Evolutionary conservation across 2,329 filamentous ascomycete species (phyloP), one percentile per base, ranked within the genome.

Genomic region (Aspergillus pseudoviridinutans): DNA sequence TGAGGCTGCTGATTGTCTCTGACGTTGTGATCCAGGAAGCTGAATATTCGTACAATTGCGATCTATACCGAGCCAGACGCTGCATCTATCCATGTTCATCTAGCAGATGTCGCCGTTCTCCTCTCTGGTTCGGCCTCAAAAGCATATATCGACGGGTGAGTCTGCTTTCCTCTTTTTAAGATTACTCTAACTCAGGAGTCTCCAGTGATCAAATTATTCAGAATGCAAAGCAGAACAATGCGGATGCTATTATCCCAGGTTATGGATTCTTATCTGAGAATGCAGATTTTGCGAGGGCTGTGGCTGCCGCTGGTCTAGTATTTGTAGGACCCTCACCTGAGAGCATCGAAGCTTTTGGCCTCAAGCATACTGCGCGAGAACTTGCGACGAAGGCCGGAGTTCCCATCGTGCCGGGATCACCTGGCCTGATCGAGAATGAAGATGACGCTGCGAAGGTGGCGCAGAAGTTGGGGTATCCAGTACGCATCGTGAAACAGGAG

Each of bases 191-290:
- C 49, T 9, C 6, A 14, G 20, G 22, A 53, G 17, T 41, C 22
- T 24, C 10, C 25, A 64, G 66, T 42, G 69, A 76, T 22, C 66
- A 72, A 49, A 75, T 78, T 2, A 71, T 87, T 20, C 66, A 74
- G 3, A 77, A 86, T n/a, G 83, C 84, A 9, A 78, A 77, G 46
- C 67, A 75, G 3, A 72, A 78, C 14, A 66, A 73, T 2, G 82
- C 72, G 2, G 79, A 88, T 59, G 85, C 84, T 3, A 79, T 89
- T 17, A 84, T 87, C 51, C 86, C 86, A 0, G 86, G 87, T 1
- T 89, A 89, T 72, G 87, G 87, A 0, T 88, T 88, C 58, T 71
- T 89, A 1, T 82, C 82, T 0, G 86, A 89, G 58, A 86, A 87
- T 65, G 79, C 83, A 4, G 77, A 82, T 4, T 88, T 89, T 66